These are phyloP conservation scores for Mycena sp. DNA, from an alignment of 1,284 basidiomycete genomes.

Conservation along the genomic window DNA sequence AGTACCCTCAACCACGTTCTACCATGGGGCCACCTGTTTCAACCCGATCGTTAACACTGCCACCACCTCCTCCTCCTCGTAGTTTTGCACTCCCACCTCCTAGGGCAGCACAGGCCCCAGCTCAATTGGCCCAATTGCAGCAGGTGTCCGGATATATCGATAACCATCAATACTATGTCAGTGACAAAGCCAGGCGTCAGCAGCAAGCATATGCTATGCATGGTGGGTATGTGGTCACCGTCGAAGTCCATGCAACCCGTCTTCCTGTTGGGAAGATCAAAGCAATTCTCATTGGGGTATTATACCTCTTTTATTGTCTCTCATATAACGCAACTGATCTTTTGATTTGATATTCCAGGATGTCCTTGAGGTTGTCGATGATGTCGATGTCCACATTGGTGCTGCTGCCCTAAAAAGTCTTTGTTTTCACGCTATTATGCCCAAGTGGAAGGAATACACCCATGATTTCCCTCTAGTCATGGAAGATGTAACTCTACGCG, in stretches of 20 bases:
- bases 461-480: neutral
- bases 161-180: neutral
- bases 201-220: neutral
- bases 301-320: neutral
- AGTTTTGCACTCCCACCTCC: too few species aligned
- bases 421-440: neutral
- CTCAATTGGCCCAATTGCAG: too few species aligned
- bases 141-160: neutral
- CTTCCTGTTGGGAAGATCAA: neutral
- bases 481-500: neutral
- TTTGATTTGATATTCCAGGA: conserved; percentile 14
- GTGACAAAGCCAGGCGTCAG: neutral
- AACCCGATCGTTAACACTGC: too few species aligned
- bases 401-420: conserved; percentile 26
- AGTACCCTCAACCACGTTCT: too few species aligned
- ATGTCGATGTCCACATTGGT: conserved; percentile 34
- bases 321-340: too few species aligned
- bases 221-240: neutral
- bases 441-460: neutral
- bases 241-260: neutral
- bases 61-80: too few species aligned
- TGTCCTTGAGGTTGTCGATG: conserved; percentile 22
- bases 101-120: too few species aligned
- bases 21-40: too few species aligned
- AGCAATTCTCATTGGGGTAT: neutral